Percentiles rank a stretch among this genome's conserved stretches.
Conservation (phyloP, 805 yeast genomes). For the Spathaspora boniae region DNA sequence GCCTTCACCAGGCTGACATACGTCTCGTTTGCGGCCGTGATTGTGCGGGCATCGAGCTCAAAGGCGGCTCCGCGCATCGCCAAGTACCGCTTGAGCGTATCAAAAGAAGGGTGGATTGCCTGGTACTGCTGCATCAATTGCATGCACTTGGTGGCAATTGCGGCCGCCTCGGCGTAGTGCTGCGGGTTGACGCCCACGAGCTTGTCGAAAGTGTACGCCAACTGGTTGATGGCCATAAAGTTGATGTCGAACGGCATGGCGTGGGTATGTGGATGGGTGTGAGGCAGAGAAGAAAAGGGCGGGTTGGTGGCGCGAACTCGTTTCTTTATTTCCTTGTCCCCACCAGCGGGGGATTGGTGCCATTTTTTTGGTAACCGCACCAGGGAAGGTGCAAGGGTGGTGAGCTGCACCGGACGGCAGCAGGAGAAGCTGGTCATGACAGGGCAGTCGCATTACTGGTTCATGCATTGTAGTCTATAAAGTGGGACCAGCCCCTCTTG, state of each 20-base stretch:
- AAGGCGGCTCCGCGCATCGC: background rate
- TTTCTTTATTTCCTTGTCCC: too few relatives aligned
- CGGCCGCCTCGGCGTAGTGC: background rate
- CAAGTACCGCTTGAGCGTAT: slow-evolving; percentile 9
- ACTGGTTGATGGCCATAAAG: slow-evolving; percentile 11
- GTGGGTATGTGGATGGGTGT: background rate
- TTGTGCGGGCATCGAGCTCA: too few relatives aligned
- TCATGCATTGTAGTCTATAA: too few relatives aligned
- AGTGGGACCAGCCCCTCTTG: too few relatives aligned
- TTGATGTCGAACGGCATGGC: slow-evolving; percentile 8
- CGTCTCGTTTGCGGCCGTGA: background rate
- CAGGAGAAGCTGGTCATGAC: too few relatives aligned
- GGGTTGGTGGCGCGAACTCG: too few relatives aligned
- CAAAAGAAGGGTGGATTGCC: slow-evolving; percentile 18
- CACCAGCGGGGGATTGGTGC: too few relatives aligned
- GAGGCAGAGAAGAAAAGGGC: too few relatives aligned
- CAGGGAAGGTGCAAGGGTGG: too few relatives aligned
- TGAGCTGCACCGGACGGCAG: too few relatives aligned
- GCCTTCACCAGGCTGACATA: background rate
- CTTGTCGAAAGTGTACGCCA: slow-evolving; percentile 9
- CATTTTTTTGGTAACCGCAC: too few relatives aligned
- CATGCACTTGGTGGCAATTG: slow-evolving; percentile 1
- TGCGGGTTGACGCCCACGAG: slow-evolving; percentile 2
- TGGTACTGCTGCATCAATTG: slow-evolving; percentile 22
- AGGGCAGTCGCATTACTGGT: too few relatives aligned